These are phyloP conservation scores for Solanum pimpinellifolium DNA, from an alignment of 257 asterid species.

Conservation along the genomic window DNA sequence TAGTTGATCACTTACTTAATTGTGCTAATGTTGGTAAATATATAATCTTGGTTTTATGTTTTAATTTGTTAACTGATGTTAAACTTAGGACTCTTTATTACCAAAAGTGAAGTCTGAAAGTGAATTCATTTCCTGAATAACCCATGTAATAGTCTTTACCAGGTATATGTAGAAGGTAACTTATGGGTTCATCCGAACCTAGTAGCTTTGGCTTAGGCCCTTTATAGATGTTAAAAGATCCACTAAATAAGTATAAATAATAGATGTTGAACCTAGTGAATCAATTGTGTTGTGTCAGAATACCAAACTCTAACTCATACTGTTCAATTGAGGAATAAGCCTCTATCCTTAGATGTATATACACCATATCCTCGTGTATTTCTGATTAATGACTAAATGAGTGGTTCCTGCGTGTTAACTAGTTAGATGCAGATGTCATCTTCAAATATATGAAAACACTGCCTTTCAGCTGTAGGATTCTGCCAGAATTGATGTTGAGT, in stretches of 20 bases:
- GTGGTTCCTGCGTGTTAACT: neutral
- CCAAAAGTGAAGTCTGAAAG: neutral
- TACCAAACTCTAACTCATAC: neutral
- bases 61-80: neutral
- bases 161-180: neutral
- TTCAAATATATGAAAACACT: neutral
- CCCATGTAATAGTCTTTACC: neutral
- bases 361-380: neutral
- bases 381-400: no score
- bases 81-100: neutral
- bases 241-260: neutral
- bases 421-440: neutral
- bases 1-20: neutral
- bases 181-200: neutral
- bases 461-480: neutral
- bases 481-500: neutral
- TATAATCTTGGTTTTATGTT: neutral
- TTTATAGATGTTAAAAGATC: neutral
- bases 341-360: neutral
- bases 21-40: neutral
- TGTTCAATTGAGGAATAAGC: neutral
- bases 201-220: neutral
- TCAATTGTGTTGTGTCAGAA: neutral
- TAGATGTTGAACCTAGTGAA: neutral
- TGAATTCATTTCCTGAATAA: neutral